Evolutionary conservation across 768 basidiomycete genomes (phyloP).

Genomic region (Boletellus ananas): DNA sequence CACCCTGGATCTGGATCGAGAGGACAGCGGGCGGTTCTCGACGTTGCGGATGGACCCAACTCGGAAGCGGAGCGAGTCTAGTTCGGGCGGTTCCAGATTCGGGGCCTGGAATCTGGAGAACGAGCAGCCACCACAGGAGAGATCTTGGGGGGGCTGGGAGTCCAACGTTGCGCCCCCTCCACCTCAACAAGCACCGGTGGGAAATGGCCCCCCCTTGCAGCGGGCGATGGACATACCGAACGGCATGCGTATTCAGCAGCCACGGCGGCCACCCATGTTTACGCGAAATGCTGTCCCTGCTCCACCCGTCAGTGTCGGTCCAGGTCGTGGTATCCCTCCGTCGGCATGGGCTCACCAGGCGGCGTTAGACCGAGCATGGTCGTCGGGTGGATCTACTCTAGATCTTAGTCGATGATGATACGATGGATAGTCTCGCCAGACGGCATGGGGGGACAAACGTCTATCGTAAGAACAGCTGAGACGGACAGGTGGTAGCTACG

Average conservation of each 20-base stretch:
- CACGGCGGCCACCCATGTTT: constrained; percentile 59
- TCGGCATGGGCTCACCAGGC: constrained; percentile 40
- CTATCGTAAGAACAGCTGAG: constrained; percentile 9
- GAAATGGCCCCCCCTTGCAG: constrained; percentile 36
- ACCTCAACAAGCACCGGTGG: constrained; percentile 28
- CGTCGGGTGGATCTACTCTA: constrained; percentile 34
- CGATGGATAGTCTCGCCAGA: not conserved
- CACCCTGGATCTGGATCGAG: constrained; percentile 43
- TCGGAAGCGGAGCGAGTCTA: constrained; percentile 28
- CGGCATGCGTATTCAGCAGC: constrained; percentile 50
- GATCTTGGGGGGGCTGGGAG: constrained; percentile 28
- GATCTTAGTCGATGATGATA: constrained; percentile 36
- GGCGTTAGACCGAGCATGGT: constrained; percentile 44
- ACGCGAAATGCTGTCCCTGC: constrained; percentile 33
- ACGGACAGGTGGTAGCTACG: not conserved
- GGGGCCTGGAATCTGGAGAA: constrained; percentile 30
- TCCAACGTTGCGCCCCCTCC: constrained; percentile 21
- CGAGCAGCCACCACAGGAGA: constrained; percentile 25
- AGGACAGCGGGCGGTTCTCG: constrained; percentile 39
- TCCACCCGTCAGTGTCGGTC: constrained; percentile 31
- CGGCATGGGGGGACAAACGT: constrained; percentile 1
- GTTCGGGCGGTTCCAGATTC: constrained; percentile 19
- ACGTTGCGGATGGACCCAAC: constrained; percentile 17
- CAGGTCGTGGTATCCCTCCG: constrained; percentile 38
- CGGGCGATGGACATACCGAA: constrained; percentile 50